These are phyloP conservation scores for Neurospora sp. DNA, from an alignment of 495 filamentous ascomycete species.

Conservation along the genomic window DNA sequence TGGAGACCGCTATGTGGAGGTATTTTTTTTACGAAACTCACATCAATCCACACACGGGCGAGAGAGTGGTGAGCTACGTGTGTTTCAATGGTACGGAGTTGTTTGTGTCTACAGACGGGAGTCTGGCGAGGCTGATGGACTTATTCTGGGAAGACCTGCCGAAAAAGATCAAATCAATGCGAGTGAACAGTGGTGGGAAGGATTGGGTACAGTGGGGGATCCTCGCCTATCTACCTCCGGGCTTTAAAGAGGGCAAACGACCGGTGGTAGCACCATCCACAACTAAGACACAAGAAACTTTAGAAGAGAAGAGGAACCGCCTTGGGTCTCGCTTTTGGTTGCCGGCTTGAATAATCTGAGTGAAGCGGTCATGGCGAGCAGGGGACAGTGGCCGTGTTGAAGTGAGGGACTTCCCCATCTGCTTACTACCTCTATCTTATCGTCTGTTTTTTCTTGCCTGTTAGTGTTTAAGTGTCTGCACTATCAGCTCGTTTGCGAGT, in stretches of 20 bases:
- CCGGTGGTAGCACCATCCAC: accelerated
- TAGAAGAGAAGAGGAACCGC: not conserved
- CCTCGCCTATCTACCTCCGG: not conserved
- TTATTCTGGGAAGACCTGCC: not conserved
- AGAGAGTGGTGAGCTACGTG: not conserved
- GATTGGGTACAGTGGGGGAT: not conserved
- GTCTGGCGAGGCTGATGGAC: not conserved
- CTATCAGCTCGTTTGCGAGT: no score
- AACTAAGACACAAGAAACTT: not conserved
- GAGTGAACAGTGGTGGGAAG: not conserved
- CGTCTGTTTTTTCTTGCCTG: no score
- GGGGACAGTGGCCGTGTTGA: no score
- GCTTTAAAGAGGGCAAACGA: not conserved
- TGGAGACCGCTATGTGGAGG: not conserved
- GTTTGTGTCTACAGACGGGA: not conserved
- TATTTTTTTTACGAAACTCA: not conserved
- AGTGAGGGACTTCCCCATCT: no score
- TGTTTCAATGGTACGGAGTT: not conserved
- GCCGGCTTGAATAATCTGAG: not conserved
- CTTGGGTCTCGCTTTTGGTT: not conserved
- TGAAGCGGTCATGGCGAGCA: no score
- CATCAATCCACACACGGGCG: not conserved
- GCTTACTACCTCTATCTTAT: no score
- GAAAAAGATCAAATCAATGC: no score
- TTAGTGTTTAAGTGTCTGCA: no score